Evolutionary conservation across 306 rosid species (phyloP).

Genomic region (Begonia masoniana): DNA sequence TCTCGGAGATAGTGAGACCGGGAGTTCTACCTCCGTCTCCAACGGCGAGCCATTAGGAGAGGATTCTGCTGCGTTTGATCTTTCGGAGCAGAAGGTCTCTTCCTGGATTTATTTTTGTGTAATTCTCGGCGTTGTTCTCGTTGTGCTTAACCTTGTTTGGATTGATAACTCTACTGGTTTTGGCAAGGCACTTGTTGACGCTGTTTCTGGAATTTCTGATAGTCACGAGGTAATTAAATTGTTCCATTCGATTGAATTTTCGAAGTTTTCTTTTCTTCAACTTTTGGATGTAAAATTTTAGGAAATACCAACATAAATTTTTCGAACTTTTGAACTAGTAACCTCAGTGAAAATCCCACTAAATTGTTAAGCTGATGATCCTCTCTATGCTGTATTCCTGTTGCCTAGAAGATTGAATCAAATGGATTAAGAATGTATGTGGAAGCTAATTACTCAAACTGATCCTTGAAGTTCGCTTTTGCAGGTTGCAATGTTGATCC

Average conservation of each 20-base stretch:
- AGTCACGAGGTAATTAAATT: conserved; percentile 41
- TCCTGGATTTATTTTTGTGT: conserved; percentile 56
- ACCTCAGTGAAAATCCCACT: too few species aligned
- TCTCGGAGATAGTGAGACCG: conserved; percentile 16
- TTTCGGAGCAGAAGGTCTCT: conserved; percentile 51
- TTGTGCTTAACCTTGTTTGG: conserved; percentile 54
- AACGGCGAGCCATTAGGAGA: conserved; percentile 32
- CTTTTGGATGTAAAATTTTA: not conserved
- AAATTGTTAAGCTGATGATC: too few species aligned
- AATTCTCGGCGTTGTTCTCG: conserved; percentile 55
- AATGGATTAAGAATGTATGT: too few species aligned
- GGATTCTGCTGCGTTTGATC: conserved; percentile 57
- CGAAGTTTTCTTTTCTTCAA: not conserved
- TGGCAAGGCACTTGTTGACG: conserved; percentile 52
- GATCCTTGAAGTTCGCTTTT: conserved; percentile 16
- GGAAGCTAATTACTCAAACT: conserved; percentile 1
- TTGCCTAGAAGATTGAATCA: too few species aligned
- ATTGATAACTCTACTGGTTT: conserved; percentile 62
- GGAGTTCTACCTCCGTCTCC: conserved; percentile 6
- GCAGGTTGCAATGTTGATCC: conserved; percentile 78
- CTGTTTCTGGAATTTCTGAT: conserved; percentile 52
- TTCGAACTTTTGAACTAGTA: too few species aligned
- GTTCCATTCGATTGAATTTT: not conserved
- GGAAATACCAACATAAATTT: too few species aligned
- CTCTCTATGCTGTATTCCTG: too few species aligned